phyloP scores from a whole-genome alignment of 2,329 filamentous ascomycete genomes.

The Xylaria sp. region DNA sequence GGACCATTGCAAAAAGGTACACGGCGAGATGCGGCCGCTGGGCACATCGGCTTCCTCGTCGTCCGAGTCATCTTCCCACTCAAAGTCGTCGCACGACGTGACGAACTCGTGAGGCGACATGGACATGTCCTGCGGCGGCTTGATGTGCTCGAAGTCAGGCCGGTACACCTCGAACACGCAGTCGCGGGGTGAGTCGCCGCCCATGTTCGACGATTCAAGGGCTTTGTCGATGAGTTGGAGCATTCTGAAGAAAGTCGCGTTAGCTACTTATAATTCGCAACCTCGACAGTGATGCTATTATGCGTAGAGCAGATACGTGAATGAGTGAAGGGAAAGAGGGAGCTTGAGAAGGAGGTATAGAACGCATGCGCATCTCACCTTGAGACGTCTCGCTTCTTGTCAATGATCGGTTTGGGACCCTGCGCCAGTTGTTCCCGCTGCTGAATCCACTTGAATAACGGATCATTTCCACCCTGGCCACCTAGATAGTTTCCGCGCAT shows the following conservation, averaged over 20 bases:
- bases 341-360: not conserved
- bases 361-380: slow-evolving; percentile 33
- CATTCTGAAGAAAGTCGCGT: slow-evolving; percentile 37
- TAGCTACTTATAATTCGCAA: not conserved
- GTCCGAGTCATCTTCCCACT: slow-evolving; percentile 37
- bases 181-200: slow-evolving; percentile 41
- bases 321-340: not conserved
- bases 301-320: not conserved
- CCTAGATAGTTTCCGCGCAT: slow-evolving; percentile 46
- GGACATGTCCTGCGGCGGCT: slow-evolving; percentile 39
- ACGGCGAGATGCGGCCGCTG: slow-evolving; percentile 54
- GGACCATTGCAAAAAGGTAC: slow-evolving; percentile 55
- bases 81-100: slow-evolving; percentile 30
- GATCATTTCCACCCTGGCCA: slow-evolving; percentile 33
- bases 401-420: slow-evolving; percentile 17
- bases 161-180: slow-evolving; percentile 43
- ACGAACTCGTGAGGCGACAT: slow-evolving; percentile 31
- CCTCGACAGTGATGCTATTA: not conserved
- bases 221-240: slow-evolving; percentile 40
- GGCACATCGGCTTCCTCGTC: slow-evolving; percentile 54
- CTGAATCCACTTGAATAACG: slow-evolving; percentile 45
- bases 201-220: slow-evolving; percentile 33
- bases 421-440: slow-evolving; percentile 29
- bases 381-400: slow-evolving; percentile 34
- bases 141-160: slow-evolving; percentile 41